Base-by-base conservation (phyloP, 352 stramenopile genomes). In the Discostella stelligera region DNA sequence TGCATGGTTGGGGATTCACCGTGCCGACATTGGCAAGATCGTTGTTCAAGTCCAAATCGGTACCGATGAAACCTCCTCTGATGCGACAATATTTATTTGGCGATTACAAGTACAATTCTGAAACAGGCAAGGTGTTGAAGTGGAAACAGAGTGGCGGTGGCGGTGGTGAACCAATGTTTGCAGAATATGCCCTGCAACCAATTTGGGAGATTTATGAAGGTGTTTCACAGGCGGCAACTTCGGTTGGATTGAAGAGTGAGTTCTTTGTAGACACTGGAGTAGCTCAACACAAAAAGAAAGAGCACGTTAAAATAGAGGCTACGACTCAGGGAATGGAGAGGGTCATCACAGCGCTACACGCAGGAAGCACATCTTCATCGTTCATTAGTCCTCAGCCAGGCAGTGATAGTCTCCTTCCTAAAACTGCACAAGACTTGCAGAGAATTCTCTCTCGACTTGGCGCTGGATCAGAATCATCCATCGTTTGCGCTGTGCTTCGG, bases 1-100 rank as follows among this genome's bases (percentile, higher is more conserved):
- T 96, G 59, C 95, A 98, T 77, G 95, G 95, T 62, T 99, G 96
- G 96, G 97, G 94, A 82, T 98, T 99, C 75, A 96, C 96, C 20
- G 81, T 98, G 0, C 90, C 95, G 44, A 95, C 94, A 10, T 95
- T 98, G 72, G 95, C 96, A 21, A 50, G 86, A 71, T 87, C 86
- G 4, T 69, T 94, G 3, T 91, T 90, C 77, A 80, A 78, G 70
- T 71, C 80, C 25, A 91, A 93, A 52, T 71, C 63, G 9, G 61
- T 88, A 21, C 58, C 74, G 13, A 84, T 94, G 56, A 93, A 93
- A 82, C 88, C 88, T 20, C 60, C 73, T 4, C 3, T 88, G 4
- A 72, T 93, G 59, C 71, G 82, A 70, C 82, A 90, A 64, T 89
- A 82, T 48, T 52, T 94, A 20, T 94, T 93, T 85, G 87, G 80